Evolutionary conservation across 2,329 filamentous ascomycete genomes (phyloP).

Genomic region (Hypoxylon sp.): DNA sequence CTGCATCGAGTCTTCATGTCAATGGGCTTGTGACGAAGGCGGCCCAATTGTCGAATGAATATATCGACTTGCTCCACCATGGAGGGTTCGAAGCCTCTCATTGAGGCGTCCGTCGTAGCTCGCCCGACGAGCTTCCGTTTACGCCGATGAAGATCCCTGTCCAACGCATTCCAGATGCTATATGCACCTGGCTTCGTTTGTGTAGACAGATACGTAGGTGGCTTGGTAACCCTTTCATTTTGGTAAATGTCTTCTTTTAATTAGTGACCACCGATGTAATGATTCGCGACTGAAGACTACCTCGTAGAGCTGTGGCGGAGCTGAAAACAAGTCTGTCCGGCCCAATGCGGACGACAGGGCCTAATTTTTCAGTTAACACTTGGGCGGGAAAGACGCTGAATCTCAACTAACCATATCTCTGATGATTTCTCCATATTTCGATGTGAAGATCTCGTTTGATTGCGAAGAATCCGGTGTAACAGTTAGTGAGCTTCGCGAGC

Average conservation of each 20-base stretch:
- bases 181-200: constrained; percentile 7
- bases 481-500: constrained; percentile 17
- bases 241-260: constrained; percentile 35
- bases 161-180: constrained; percentile 28
- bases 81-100: constrained; percentile 38
- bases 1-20: constrained; percentile 31
- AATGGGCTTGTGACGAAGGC: constrained; percentile 10
- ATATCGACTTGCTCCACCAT: constrained; percentile 40
- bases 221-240: constrained; percentile 38
- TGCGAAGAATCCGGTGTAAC: constrained; percentile 18
- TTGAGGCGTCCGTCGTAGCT: constrained; percentile 30
- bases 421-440: constrained; percentile 17
- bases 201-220: constrained; percentile 22
- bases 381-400: not conserved
- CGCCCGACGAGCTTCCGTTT: constrained; percentile 40
- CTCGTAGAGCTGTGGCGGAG: constrained; percentile 31
- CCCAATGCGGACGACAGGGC: constrained; percentile 33
- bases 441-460: constrained; percentile 21
- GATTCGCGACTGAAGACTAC: not conserved
- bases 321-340: constrained; percentile 45
- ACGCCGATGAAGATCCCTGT: constrained; percentile 32
- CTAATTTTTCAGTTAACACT: constrained; percentile 14
- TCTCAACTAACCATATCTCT: constrained; percentile 26
- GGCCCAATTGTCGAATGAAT: constrained; percentile 27
- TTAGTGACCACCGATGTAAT: not conserved